Evolutionary conservation across 768 basidiomycete genomes (phyloP), one percentile per base, ranked within the genome.

Genomic region (Chalciporus sphaerocephalus): DNA sequence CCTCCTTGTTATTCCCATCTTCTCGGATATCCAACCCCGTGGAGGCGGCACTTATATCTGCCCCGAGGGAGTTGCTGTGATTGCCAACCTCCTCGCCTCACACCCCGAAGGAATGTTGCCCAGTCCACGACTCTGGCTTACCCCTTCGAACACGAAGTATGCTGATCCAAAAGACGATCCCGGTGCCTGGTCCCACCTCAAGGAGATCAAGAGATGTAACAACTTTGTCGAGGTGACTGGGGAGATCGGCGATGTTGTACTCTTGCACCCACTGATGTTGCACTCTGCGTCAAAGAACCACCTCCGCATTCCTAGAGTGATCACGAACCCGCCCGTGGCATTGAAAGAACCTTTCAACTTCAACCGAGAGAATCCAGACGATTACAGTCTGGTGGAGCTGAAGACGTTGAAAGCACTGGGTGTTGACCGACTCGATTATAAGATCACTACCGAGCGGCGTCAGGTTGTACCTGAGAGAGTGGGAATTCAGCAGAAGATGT

Each of bases 261-360:
- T 36, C n/a, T 22, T 40, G 65, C 80, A 83, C 60, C 79, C 81
- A 11, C 61, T 83, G 40, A 83, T 83, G 79, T 59, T 81, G 51
- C 83, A 83, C 54, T 76, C 80, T 11, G 81, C 81, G 10, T 77
- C 78, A 24, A 78, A 75, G 59, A 84, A 83, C 57, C 67, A 75
- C 52, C 64, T 75, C 32, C 74, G 82, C 20, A 61, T 71, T 16
- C 78, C 76, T 20, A 69, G 81, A 49, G 68, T 85, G 43, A 84
- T 84, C 57, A 81, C 81, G 35, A 85, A 84, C 52, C 81, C 82
- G 42, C 80, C 81, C 4, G 79, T 81, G 6, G 64, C 73, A 28
- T 63, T 81, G 40, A 71, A 69, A 40, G 66, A 74, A 47, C 80
- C 81, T 17, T 83, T 83, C 61, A 67, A 72, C 27, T 79, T 45